Conservation (phyloP, 306 rosid species). For the Prunus padus region DNA sequence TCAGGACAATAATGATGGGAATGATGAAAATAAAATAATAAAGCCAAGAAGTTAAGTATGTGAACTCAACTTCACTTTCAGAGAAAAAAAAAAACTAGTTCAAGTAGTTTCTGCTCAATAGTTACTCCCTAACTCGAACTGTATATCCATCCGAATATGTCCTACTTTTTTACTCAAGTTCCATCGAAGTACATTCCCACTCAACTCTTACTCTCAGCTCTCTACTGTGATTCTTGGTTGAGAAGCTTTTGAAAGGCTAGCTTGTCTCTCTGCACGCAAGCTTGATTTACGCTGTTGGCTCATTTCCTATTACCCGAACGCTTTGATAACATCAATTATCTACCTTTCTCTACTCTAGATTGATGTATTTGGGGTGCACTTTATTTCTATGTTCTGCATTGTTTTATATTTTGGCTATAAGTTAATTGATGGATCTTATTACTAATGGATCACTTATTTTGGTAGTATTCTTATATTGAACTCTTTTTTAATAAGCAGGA, state of each 20-base stretch:
- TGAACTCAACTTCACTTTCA: background rate
- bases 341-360: background rate
- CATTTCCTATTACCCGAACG: background rate
- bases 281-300: background rate
- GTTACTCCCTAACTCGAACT: background rate
- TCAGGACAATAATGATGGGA: background rate
- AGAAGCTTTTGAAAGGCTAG: background rate
- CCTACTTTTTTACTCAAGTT: background rate
- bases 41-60: background rate
- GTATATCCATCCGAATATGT: too few species aligned
- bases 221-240: background rate
- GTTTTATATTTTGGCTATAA: background rate
- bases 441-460: conserved; percentile 18
- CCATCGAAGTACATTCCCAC: background rate
- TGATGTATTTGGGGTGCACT: background rate
- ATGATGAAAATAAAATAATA: background rate
- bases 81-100: background rate
- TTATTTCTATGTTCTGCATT: conserved; percentile 1
- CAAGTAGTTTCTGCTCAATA: background rate
- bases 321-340: background rate
- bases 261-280: background rate
- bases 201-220: background rate
- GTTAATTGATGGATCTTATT: background rate
- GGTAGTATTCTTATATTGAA: background rate
- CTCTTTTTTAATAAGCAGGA: conserved; percentile 62